These are phyloP conservation scores for Penicillium steckii DNA, from an alignment of 495 filamentous ascomycete species.

Conservation along the genomic window DNA sequence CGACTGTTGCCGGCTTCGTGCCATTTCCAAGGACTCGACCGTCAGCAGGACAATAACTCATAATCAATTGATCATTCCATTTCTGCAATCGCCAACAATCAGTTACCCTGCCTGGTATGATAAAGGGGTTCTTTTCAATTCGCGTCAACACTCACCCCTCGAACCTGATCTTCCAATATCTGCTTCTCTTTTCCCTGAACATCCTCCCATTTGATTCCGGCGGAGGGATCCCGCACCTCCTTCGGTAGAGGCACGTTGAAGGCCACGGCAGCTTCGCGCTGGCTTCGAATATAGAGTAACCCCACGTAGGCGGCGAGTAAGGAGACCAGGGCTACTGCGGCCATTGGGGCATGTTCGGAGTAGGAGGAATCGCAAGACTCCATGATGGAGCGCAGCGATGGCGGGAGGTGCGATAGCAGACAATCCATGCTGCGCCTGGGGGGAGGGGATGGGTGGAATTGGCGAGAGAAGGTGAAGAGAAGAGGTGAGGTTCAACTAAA, in stretches of 20 bases:
- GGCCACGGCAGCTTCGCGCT: conserved; percentile 49
- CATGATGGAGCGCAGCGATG: conserved; percentile 20
- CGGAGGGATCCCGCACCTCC: conserved; percentile 53
- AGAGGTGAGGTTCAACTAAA: neutral
- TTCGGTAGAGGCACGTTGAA: conserved; percentile 60
- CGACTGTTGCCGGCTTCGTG: conserved; percentile 73
- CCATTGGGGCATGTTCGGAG: conserved; percentile 18
- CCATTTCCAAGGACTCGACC: conserved; percentile 73
- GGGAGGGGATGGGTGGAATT: conserved; percentile 12
- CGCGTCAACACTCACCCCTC: conserved; percentile 37
- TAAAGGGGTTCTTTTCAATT: too few species aligned
- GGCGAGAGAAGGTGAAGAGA: conserved; percentile 6
- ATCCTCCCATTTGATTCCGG: conserved; percentile 62
- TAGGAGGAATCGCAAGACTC: conserved; percentile 16
- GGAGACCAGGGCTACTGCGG: conserved; percentile 34
- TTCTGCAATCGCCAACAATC: conserved; percentile 20
- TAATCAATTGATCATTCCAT: conserved; percentile 44
- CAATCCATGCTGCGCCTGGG: conserved; percentile 28
- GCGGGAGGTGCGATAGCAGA: conserved; percentile 27
- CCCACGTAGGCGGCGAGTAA: conserved; percentile 34
- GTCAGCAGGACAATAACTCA: conserved; percentile 85
- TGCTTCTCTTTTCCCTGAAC: conserved; percentile 39
- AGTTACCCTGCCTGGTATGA: too few species aligned
- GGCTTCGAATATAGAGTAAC: conserved; percentile 33
- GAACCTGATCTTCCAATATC: conserved; percentile 43